phyloP scores from a whole-genome alignment of 495 filamentous ascomycete species.

The Aspergillus sclerotioniger region DNA sequence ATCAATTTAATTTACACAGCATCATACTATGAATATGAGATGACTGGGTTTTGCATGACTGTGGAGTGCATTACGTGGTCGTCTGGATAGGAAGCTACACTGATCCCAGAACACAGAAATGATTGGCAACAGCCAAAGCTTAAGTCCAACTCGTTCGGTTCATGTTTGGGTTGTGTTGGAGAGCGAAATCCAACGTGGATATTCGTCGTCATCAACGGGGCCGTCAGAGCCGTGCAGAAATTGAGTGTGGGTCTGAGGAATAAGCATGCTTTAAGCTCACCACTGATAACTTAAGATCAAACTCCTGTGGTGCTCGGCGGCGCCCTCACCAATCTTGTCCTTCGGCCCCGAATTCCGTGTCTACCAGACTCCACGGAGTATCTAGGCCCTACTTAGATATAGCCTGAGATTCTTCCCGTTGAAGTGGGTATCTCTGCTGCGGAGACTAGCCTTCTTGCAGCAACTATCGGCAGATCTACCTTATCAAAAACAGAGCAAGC shows the following conservation, averaged over 20 bases:
- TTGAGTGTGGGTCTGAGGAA: not conserved
- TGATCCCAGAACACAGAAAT: not conserved
- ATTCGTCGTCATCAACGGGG: not conserved
- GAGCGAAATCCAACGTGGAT: not conserved
- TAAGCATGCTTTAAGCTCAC: not conserved
- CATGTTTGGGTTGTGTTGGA: not conserved
- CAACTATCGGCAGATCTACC: not conserved
- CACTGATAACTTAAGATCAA: not conserved
- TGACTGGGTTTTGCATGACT: not conserved
- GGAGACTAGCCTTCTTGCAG: slow-evolving; percentile 1
- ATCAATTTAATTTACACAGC: too few relatives aligned
- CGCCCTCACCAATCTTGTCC: too few relatives aligned
- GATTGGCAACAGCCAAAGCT: not conserved
- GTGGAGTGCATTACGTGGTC: not conserved
- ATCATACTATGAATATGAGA: too few relatives aligned
- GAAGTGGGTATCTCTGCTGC: not conserved
- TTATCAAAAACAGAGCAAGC: not conserved
- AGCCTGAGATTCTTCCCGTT: not conserved
- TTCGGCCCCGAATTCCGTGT: too few relatives aligned
- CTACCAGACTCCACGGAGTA: too few relatives aligned
- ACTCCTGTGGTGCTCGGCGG: too few relatives aligned
- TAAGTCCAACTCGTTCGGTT: not conserved
- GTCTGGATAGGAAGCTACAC: not conserved
- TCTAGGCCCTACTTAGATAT: too few relatives aligned
- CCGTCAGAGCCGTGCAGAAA: not conserved